phyloP scores from a whole-genome alignment of 768 basidiomycete species.

The Termitomyces sp. region DNA sequence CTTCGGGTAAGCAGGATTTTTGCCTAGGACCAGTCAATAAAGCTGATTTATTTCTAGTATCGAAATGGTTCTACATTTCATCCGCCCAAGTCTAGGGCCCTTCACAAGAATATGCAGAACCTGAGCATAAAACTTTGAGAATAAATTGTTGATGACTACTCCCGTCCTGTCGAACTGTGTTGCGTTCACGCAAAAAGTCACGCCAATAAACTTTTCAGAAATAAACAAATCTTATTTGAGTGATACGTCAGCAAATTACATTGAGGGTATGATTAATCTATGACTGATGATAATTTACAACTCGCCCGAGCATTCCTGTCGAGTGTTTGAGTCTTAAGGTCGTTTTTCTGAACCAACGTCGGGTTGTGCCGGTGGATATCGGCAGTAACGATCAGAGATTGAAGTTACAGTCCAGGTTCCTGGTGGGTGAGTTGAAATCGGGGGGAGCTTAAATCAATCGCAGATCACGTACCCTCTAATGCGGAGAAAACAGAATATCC shows the following conservation, averaged over 20 bases:
- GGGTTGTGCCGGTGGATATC: constrained; percentile 74
- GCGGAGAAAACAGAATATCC: constrained; percentile 92
- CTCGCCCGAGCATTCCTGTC: constrained; percentile 12
- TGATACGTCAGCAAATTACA: constrained; percentile 3
- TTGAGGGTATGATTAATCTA: constrained; percentile 10
- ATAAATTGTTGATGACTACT: background rate
- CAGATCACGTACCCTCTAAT: constrained; percentile 61
- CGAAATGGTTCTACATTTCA: constrained; percentile 94
- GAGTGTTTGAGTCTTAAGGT: constrained; percentile 18
- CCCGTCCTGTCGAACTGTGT: too few species aligned
- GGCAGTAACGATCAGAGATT: constrained; percentile 85
- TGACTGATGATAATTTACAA: constrained; percentile 12
- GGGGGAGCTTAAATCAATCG: background rate
- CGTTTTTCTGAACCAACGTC: constrained; percentile 36
- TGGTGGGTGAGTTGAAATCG: constrained; percentile 22
- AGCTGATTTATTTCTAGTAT: constrained; percentile 42
- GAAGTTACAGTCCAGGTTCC: constrained; percentile 92
- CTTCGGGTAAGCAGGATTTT: constrained; percentile 59
- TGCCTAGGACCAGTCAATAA: background rate
- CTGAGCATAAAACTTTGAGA: background rate
- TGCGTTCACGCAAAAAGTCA: background rate
- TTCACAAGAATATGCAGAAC: background rate
- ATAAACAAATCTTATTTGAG: background rate
- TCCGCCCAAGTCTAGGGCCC: constrained; percentile 69
- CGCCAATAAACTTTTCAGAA: background rate